These are phyloP conservation scores for Saccharomyces mikatae DNA, from an alignment of 805 yeast species.

Conservation along the genomic window DNA sequence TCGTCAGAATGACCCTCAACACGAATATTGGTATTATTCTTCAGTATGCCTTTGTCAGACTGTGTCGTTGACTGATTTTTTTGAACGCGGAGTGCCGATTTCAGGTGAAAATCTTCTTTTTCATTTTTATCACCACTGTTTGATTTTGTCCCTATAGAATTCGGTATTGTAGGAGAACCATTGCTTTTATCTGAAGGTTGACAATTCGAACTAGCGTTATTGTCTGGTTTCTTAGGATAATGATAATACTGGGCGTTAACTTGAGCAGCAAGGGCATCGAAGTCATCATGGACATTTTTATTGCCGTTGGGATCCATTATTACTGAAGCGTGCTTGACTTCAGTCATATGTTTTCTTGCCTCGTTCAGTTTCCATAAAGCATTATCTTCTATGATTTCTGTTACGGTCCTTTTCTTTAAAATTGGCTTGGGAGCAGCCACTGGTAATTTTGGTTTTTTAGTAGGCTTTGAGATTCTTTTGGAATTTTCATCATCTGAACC, in stretches of 20 bases:
- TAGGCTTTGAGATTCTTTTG: conserved; percentile 20
- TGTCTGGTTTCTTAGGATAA: not conserved
- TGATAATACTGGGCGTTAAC: conserved; percentile 30
- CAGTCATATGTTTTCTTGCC: conserved; percentile 57
- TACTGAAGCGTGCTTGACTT: conserved; percentile 18
- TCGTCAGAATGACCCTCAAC: not conserved
- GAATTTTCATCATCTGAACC: conserved; percentile 35
- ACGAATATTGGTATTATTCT: not conserved
- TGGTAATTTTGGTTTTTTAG: conserved; percentile 6
- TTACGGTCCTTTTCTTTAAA: conserved; percentile 75
- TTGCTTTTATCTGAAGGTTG: conserved; percentile 1
- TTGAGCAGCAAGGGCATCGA: conserved; percentile 29
- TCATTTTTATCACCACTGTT: not conserved
- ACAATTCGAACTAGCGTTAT: not conserved
- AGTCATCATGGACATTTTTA: conserved; percentile 26
- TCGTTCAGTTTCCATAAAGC: conserved; percentile 32
- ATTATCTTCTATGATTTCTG: conserved; percentile 52
- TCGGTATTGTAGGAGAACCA: not conserved
- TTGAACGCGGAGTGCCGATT: not conserved
- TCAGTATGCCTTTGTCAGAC: not conserved
- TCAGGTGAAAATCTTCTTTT: not conserved
- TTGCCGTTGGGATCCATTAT: conserved; percentile 21
- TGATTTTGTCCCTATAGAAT: not conserved
- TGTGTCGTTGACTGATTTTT: not conserved
- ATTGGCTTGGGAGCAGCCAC: conserved; percentile 61